Evolutionary conservation across 352 stramenopile genomes (phyloP), one percentile per base, ranked within the genome.

Genomic region (Globisporangium iwayamae): DNA sequence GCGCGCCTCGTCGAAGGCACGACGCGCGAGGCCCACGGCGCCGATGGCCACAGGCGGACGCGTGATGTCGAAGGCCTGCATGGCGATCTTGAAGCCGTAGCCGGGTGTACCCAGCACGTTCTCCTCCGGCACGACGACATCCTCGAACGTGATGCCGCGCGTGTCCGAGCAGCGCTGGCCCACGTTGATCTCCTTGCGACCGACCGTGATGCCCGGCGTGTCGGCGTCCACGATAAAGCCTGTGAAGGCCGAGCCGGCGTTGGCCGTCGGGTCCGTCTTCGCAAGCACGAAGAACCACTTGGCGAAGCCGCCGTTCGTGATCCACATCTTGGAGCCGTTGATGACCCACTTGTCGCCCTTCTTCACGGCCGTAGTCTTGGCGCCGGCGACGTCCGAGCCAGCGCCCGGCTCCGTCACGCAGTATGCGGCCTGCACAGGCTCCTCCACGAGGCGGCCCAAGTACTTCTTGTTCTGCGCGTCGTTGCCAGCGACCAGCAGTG

Each of bases 311-410:
- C 89, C 91, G 73, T 98, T 98, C 32, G 91, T 98, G 74, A 98
- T 98, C 88, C 89, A 98, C 83, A 96, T 94, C 76, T 98, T 98
- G 60, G 76, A 90, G 57, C 92, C 92, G 73, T 98, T 98, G 51
- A 98, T 71, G 38, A 97, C 78, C 83, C 90, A 98, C 68, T 97
- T 93, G 73, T 98, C 90, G 58, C 92, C 92, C 66, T 97, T 94
- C 72, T 98, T 96, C 25, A 96, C 85, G 9, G 92, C 92, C 36
- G 79, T 92, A 5, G 92, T 98, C 75, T 96, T 96, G 70, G 93
- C 86, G 11, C 76, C 85, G 5, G 90, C 88, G 25, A 97, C 88
- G 58, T 98, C 92, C 34, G 81, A 95, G 60, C 92, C 92, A 18
- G 91, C 91, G 30, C 85, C 88, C 0, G 92, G 90, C 62, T 98